These are phyloP conservation scores for Aaosphaeria arxii DNA, from an alignment of 2,329 filamentous ascomycete species.

Conservation along the genomic window DNA sequence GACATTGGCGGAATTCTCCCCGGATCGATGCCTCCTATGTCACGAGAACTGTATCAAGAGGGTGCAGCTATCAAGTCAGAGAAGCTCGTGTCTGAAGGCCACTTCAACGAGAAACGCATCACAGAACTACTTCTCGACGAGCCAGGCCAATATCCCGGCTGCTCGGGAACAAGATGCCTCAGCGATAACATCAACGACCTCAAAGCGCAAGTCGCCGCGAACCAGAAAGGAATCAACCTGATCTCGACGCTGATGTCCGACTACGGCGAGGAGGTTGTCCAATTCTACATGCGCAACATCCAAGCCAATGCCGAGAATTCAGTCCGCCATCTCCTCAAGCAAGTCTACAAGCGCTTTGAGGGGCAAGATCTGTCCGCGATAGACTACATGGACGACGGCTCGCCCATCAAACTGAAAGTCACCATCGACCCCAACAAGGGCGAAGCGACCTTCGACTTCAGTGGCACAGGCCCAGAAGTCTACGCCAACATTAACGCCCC, in stretches of 20 bases:
- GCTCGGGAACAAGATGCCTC: slow-evolving; percentile 74
- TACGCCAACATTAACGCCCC: slow-evolving; percentile 80
- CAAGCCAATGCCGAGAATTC: slow-evolving; percentile 76
- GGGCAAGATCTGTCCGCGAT: slow-evolving; percentile 69
- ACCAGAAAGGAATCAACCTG: slow-evolving; percentile 78
- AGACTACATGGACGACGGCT: slow-evolving; percentile 87
- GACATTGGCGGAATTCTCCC: slow-evolving; percentile 82
- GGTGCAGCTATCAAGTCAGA: slow-evolving; percentile 55
- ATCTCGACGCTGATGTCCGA: slow-evolving; percentile 74
- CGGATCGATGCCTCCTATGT: slow-evolving; percentile 79
- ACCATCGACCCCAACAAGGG: slow-evolving; percentile 72
- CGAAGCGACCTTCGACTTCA: slow-evolving; percentile 75
- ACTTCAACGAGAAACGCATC: slow-evolving; percentile 76
- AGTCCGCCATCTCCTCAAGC: slow-evolving; percentile 70
- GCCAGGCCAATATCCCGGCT: slow-evolving; percentile 71
- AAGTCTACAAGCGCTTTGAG: slow-evolving; percentile 66
- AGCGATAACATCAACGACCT: slow-evolving; percentile 83
- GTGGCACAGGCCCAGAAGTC: slow-evolving; percentile 74
- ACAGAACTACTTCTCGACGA: slow-evolving; percentile 69
- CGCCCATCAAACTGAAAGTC: slow-evolving; percentile 70
- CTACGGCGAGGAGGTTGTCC: slow-evolving; percentile 73
- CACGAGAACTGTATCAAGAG: slow-evolving; percentile 58
- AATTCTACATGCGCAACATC: slow-evolving; percentile 81
- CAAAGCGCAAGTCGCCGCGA: slow-evolving; percentile 82
- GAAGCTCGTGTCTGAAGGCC: slow-evolving; percentile 71